A percentile compares a stretch with the other conserved stretches of the same genome.
phyloP scores from a whole-genome alignment of 2,329 filamentous ascomycete species.

The Macroventuria anomochaeta region DNA sequence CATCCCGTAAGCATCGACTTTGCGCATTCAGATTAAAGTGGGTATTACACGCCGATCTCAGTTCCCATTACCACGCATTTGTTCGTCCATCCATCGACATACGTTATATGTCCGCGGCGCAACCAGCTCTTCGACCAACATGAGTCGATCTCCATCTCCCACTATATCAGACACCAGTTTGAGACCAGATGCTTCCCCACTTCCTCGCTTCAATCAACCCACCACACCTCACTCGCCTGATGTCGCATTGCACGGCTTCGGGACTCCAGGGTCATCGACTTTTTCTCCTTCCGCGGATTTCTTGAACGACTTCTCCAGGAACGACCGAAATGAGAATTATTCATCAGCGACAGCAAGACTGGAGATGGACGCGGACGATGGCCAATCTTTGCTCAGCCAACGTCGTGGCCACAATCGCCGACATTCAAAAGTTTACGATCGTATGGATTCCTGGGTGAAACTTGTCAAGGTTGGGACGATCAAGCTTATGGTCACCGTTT shows the following conservation, averaged over 20 bases:
- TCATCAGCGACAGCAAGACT: too few relatives aligned
- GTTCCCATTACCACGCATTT: too few relatives aligned
- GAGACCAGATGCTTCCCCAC: too few relatives aligned
- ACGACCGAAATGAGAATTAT: too few relatives aligned
- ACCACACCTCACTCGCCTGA: not conserved
- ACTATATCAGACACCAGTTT: not conserved
- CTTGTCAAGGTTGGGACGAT: slow-evolving; percentile 34
- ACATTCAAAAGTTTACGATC: not conserved
- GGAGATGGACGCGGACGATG: not conserved
- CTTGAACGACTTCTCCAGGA: too few relatives aligned
- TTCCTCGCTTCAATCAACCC: not conserved
- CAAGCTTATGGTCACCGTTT: slow-evolving; percentile 36
- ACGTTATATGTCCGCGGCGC: not conserved
- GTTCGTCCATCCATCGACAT: too few relatives aligned
- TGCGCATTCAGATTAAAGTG: too few relatives aligned
- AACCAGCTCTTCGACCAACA: not conserved
- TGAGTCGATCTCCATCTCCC: not conserved
- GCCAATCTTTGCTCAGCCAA: not conserved
- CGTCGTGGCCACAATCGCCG: not conserved
- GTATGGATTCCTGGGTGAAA: not conserved
- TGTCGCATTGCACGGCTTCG: too few relatives aligned
- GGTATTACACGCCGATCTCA: too few relatives aligned
- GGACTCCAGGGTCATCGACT: too few relatives aligned
- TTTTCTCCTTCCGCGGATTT: too few relatives aligned
- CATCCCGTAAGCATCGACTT: too few relatives aligned